Base-by-base conservation (phyloP, 139 green algal species). In the Chlorella sp. region DNA sequence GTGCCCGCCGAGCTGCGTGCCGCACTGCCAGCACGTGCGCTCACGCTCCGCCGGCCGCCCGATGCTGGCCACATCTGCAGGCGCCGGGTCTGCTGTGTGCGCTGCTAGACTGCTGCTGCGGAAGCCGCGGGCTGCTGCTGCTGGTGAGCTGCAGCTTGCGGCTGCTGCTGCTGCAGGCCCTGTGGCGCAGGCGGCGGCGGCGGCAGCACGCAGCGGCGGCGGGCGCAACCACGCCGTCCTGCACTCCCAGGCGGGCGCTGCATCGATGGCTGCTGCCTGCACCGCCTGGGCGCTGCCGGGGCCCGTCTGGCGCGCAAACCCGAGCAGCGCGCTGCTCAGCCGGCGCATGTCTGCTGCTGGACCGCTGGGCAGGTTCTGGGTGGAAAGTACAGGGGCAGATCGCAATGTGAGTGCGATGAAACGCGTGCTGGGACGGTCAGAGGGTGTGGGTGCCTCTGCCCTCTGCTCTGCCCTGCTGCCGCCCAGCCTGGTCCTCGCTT, bases 21-120 rank as follows among this genome's bases (percentile, higher is more conserved):
- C 82, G 32, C 86, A 89, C 41, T 85, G 81, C 86, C 86, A 89
- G 68, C 86, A 89, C 30, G 56, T 83, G 28, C 77, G 77, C 77
- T 83, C 77, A 17, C 51, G 51, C 9, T 73, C 9, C 62, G 28
- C 38, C 30, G 28, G 56, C 58, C 36, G 51, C 34, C 43, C 60
- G 73, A 17, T 65, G 40, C 72, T 56, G 60, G 51, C 74, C 64
- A 74, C 74, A 40, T 36, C 44, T 4, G 28, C 48, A 13, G n/a
- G 38, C 16, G 74, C 77, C 28, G 77, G 40, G 40, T 73, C 22
- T 19, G 58, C 77, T 28, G 41, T 62, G 60, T 83, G 77, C 77
- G 73, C 60, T 30, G 60, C 20, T 34, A 41, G 56, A 16, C 24
- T 41, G 30, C 11, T 46, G 40, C 19, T 69, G 28, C 3, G 19